Conservation (phyloP, 257 asterid species). For the Schizonepeta tenuifolia region DNA sequence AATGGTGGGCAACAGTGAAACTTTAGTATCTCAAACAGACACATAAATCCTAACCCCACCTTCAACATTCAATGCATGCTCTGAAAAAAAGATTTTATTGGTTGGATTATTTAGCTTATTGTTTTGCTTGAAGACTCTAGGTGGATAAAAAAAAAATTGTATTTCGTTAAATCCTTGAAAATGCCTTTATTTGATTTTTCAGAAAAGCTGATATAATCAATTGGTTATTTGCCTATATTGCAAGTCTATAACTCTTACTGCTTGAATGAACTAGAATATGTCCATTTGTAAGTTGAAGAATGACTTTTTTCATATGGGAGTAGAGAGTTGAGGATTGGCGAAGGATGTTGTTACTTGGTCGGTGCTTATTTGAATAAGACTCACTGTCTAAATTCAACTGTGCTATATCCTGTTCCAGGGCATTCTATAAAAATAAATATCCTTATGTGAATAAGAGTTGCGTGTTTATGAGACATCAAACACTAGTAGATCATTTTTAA, state of each 20-base stretch:
- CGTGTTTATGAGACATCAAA: background rate
- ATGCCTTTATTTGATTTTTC: background rate
- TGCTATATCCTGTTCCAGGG: background rate
- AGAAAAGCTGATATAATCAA: no score
- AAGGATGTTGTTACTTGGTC: background rate
- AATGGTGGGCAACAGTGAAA: no score
- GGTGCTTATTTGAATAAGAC: background rate
- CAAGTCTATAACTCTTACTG: background rate
- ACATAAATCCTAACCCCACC: no score
- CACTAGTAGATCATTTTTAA: background rate
- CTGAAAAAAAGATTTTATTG: no score
- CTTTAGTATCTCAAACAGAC: no score
- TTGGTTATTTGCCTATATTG: no score
- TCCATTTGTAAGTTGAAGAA: background rate
- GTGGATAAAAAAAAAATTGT: no score
- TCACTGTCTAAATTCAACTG: no score
- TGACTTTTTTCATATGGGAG: background rate
- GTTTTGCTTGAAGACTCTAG: no score
- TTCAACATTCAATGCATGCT: no score
- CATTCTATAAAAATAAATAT: background rate
- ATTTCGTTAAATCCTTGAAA: no score
- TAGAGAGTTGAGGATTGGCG: background rate
- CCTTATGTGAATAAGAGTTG: background rate
- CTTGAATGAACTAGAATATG: slow-evolving; percentile 16
- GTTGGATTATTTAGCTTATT: no score